These are phyloP conservation scores for Albophoma yamanashiensis DNA, from an alignment of 2,329 filamentous ascomycete species.

Conservation along the genomic window DNA sequence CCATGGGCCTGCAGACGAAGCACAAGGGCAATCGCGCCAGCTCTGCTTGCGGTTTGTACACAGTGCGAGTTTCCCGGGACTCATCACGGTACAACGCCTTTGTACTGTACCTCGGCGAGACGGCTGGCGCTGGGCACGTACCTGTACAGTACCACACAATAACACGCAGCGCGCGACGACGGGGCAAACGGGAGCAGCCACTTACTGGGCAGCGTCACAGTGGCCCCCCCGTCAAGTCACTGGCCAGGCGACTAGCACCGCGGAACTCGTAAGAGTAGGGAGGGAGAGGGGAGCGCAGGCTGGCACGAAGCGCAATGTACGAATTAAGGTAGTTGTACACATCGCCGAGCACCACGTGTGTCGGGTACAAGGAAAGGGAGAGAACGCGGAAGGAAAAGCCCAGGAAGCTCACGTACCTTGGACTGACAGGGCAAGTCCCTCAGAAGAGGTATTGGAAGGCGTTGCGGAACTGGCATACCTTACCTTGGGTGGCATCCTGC, in stretches of 20 bases:
- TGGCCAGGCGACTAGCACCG: background rate
- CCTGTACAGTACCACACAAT: constrained; percentile 27
- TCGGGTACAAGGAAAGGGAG: background rate
- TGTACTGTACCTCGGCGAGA: constrained; percentile 25
- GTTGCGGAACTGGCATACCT: background rate
- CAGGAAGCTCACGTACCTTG: background rate
- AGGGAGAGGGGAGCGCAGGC: background rate
- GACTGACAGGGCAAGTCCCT: background rate
- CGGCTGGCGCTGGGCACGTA: constrained; percentile 19
- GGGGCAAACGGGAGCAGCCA: background rate
- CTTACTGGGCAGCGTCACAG: background rate
- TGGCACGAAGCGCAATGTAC: background rate
- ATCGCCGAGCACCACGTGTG: background rate
- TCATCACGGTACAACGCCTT: constrained; percentile 17
- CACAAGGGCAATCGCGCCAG: background rate
- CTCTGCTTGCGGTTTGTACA: constrained; percentile 17
- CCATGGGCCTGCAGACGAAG: no score
- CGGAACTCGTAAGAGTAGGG: background rate
- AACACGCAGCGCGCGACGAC: constrained; percentile 1
- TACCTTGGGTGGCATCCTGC: background rate
- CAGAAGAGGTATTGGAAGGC: background rate
- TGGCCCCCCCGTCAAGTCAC: background rate
- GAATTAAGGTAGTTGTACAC: background rate
- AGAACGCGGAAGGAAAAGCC: background rate
- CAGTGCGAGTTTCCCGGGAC: constrained; percentile 16